Evolutionary conservation across 2,329 filamentous ascomycete species (phyloP).

Genomic region (Exophiala xenobiotica): DNA sequence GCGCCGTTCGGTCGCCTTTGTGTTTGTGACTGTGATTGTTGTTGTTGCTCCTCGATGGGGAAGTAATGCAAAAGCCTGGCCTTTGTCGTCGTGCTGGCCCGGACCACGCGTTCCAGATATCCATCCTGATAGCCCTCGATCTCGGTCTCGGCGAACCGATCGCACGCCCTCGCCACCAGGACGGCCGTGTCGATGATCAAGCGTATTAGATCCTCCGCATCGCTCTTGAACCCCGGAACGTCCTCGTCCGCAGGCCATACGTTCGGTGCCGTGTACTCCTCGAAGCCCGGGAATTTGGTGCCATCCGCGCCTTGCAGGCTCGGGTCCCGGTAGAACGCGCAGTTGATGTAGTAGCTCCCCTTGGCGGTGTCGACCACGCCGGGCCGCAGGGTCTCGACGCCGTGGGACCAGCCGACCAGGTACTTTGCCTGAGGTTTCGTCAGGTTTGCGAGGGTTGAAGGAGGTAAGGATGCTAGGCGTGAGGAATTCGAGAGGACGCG

Average conservation of each 20-base stretch:
- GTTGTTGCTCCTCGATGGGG: conserved; percentile 45
- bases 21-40: neutral
- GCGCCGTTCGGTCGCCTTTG: no score
- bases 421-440: conserved; percentile 53
- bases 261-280: conserved; percentile 87
- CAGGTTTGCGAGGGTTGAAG: conserved; percentile 60
- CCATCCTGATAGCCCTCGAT: conserved; percentile 72
- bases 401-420: conserved; percentile 64
- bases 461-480: conserved; percentile 78
- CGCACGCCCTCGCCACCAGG: conserved; percentile 85
- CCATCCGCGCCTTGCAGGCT: conserved; percentile 36
- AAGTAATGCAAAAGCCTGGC: conserved; percentile 92
- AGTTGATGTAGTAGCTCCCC: conserved; percentile 65
- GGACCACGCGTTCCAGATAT: conserved; percentile 84
- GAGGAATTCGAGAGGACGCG: conserved; percentile 81
- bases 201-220: conserved; percentile 72
- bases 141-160: conserved; percentile 76
- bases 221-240: conserved; percentile 72
- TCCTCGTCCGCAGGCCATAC: conserved; percentile 69
- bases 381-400: conserved; percentile 62
- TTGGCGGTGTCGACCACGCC: conserved; percentile 63
- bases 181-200: conserved; percentile 88
- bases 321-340: conserved; percentile 52
- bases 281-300: conserved; percentile 54
- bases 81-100: conserved; percentile 82